Evolutionary conservation across 768 basidiomycete genomes (phyloP).

Genomic region (Collybia sp.): DNA sequence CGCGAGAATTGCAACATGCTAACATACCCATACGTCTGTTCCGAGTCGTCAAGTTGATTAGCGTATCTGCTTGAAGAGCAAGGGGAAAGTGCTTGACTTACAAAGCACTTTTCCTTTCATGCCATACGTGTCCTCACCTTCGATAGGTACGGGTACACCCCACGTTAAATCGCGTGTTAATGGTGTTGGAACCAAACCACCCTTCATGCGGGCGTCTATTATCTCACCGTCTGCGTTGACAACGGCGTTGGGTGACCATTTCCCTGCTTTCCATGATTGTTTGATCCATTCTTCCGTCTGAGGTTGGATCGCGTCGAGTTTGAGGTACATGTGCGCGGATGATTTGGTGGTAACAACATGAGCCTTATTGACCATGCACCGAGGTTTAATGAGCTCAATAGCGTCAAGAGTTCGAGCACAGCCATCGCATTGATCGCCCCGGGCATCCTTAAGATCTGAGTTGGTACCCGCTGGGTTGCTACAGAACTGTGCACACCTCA

Average conservation of each 20-base stretch:
- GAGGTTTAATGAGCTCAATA: slow-evolving; percentile 89
- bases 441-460: slow-evolving; percentile 63
- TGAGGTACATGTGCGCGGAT: slow-evolving; percentile 90
- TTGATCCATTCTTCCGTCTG: slow-evolving; percentile 86
- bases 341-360: slow-evolving; percentile 73
- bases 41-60: slow-evolving; percentile 2
- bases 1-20: background rate
- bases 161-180: slow-evolving; percentile 92
- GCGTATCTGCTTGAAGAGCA: slow-evolving; percentile 2
- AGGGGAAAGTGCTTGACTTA: slow-evolving; percentile 36
- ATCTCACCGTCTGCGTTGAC: slow-evolving; percentile 86
- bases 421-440: slow-evolving; percentile 96
- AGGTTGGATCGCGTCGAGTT: slow-evolving; percentile 79
- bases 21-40: slow-evolving; percentile 88
- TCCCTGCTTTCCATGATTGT: slow-evolving; percentile 70
- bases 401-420: slow-evolving; percentile 93
- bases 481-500: slow-evolving; percentile 43
- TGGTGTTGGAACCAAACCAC: slow-evolving; percentile 83
- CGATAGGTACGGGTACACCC: slow-evolving; percentile 91
- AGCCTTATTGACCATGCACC: slow-evolving; percentile 81
- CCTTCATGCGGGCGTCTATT: slow-evolving; percentile 83
- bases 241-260: slow-evolving; percentile 91
- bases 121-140: slow-evolving; percentile 70
- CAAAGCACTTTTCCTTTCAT: slow-evolving; percentile 96
- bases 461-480: background rate